A percentile compares a stretch with the other conserved stretches of the same genome.
These are phyloP conservation scores for Cyclotella kingstonii DNA, from an alignment of 108 stramenopile species.

Conservation along the genomic window DNA sequence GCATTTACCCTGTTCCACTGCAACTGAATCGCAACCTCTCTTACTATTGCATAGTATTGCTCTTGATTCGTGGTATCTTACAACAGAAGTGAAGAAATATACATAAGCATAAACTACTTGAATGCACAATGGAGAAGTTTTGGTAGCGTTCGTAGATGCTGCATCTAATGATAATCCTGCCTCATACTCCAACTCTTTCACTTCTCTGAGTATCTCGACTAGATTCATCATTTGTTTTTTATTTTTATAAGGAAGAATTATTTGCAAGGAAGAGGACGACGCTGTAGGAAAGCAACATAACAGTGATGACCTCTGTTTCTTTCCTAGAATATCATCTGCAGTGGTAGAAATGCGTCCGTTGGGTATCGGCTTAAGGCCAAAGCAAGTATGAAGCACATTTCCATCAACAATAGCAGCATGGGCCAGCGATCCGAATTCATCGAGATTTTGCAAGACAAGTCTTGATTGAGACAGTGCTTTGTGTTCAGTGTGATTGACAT, in stretches of 20 bases:
- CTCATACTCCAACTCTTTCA: slow-evolving; percentile 14
- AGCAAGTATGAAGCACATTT: slow-evolving; percentile 38
- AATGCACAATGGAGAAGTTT: slow-evolving; percentile 4
- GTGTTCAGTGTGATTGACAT: not conserved
- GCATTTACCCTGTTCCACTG: not conserved
- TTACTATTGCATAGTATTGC: not conserved
- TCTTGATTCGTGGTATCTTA: slow-evolving; percentile 19
- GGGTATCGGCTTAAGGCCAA: slow-evolving; percentile 27
- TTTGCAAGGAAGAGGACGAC: not conserved
- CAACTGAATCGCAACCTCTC: too few species aligned
- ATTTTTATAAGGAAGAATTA: not conserved
- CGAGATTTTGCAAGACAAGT: not conserved
- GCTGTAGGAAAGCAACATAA: slow-evolving; percentile 19
- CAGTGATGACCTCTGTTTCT: slow-evolving; percentile 4
- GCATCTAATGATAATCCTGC: not conserved
- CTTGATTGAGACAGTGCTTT: not conserved
- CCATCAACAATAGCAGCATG: slow-evolving; percentile 42
- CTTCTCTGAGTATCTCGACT: slow-evolving; percentile 12
- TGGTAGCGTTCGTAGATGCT: too few species aligned
- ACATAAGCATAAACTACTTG: slow-evolving; percentile 26
- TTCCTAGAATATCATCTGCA: not conserved
- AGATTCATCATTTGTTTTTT: slow-evolving; percentile 1
- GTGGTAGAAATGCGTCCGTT: slow-evolving; percentile 14
- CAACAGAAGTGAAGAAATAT: slow-evolving; percentile 22
- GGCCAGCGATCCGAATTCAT: slow-evolving; percentile 20